Conservation (phyloP, 2,329 filamentous ascomycete genomes). For the Penicillium italicum region DNA sequence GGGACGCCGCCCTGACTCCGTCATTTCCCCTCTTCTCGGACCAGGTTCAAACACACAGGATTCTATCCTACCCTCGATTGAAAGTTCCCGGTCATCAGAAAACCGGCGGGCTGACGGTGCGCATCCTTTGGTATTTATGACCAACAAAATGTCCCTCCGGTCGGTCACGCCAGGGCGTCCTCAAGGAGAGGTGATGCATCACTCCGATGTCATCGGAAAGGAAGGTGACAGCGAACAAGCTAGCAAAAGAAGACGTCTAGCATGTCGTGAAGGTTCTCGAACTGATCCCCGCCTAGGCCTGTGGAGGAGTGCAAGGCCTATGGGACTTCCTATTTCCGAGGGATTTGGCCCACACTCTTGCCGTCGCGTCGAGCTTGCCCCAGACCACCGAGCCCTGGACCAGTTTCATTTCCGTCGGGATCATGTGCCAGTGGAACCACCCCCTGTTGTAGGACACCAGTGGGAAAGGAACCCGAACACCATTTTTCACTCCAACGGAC, state of each 20-base stretch:
- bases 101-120: slow-evolving; percentile 23
- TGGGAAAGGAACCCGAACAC: slow-evolving; percentile 9
- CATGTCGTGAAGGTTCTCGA: slow-evolving; percentile 20
- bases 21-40: slow-evolving; percentile 15
- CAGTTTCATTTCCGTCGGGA: slow-evolving; percentile 22
- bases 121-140: slow-evolving; percentile 25
- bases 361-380: slow-evolving; percentile 15
- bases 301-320: slow-evolving; percentile 15
- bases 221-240: slow-evolving; percentile 26
- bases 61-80: slow-evolving; percentile 37
- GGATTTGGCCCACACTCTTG: slow-evolving; percentile 15
- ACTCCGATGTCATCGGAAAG: slow-evolving; percentile 17
- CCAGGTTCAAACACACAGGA: slow-evolving; percentile 26
- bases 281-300: slow-evolving; percentile 11
- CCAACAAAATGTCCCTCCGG: slow-evolving; percentile 31
- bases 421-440: slow-evolving; percentile 21
- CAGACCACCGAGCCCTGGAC: slow-evolving; percentile 18
- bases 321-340: slow-evolving; percentile 15
- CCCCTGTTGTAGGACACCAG: slow-evolving; percentile 17
- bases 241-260: slow-evolving; percentile 35
- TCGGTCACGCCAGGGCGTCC: slow-evolving; percentile 30
- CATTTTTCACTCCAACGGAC: slow-evolving; percentile 11
- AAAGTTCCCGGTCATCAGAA: slow-evolving; percentile 24
- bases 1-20: slow-evolving; percentile 15
- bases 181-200: slow-evolving; percentile 24